A percentile compares a stretch with the other conserved stretches of the same genome.
phyloP scores from a whole-genome alignment of 2,329 filamentous ascomycete genomes.

The Bimuria novae-zelandiae region DNA sequence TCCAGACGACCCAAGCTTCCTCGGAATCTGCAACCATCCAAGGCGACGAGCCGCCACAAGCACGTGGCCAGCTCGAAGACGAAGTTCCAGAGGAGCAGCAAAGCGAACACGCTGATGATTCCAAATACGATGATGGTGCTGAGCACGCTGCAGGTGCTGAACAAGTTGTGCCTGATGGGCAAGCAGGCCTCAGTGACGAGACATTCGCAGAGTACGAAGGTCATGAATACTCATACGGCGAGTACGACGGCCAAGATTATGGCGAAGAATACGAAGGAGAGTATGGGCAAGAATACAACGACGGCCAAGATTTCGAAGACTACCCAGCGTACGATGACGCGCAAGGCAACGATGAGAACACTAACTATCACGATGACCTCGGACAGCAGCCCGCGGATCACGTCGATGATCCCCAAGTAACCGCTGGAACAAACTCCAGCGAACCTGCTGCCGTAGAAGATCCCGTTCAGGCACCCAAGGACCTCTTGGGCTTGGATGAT shows the following conservation, averaged over 20 bases:
- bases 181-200: conserved; percentile 7
- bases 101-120: conserved; percentile 6
- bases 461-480: conserved; percentile 17
- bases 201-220: conserved; percentile 3
- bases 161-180: too few relatives aligned
- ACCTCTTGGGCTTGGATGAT: conserved; percentile 27
- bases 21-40: conserved; percentile 41
- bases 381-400: conserved; percentile 24
- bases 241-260: conserved; percentile 8
- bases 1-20: conserved; percentile 20
- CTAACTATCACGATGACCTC: conserved; percentile 28
- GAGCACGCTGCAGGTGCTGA: conserved; percentile 7
- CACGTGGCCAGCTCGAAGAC: conserved; percentile 13
- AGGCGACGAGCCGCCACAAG: conserved; percentile 32
- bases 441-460: conserved; percentile 16
- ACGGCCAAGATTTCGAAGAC: conserved; percentile 17
- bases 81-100: not conserved
- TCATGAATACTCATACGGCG: not conserved
- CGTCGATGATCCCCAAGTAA: conserved; percentile 20
- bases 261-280: conserved; percentile 24
- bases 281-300: conserved; percentile 20
- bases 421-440: conserved; percentile 11
- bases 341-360: conserved; percentile 25
- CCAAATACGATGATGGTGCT: conserved; percentile 10
- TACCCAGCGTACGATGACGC: conserved; percentile 16